These are phyloP conservation scores for Aspergillus incahuasiensis DNA, from an alignment of 495 filamentous ascomycete genomes.

Conservation along the genomic window DNA sequence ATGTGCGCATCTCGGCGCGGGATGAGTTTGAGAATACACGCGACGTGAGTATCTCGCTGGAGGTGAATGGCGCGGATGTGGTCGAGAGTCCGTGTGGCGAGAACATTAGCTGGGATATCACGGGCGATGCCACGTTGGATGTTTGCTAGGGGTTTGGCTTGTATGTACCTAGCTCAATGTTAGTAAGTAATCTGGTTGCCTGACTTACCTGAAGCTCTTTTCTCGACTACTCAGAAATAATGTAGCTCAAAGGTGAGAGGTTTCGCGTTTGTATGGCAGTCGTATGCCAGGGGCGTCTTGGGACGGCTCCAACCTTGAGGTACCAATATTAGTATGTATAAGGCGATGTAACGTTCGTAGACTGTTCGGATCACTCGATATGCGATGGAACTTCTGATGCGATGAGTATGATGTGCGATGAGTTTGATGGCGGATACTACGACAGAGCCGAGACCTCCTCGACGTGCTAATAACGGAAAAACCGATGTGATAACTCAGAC, in stretches of 20 bases:
- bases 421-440: not conserved
- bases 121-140: constrained; percentile 7
- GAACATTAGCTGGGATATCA: constrained; percentile 14
- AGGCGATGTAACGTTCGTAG: constrained; percentile 9
- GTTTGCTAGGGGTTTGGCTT: constrained; percentile 1
- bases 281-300: constrained; percentile 37
- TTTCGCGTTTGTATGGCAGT: constrained; percentile 16
- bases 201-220: no score
- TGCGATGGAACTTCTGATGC: no score
- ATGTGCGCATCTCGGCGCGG: constrained; percentile 7
- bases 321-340: constrained; percentile 22
- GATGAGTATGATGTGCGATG: not conserved
- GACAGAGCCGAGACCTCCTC: not conserved
- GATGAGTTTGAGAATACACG: constrained; percentile 10
- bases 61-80: constrained; percentile 11
- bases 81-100: constrained; percentile 13
- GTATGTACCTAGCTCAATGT: no score
- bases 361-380: no score
- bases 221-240: constrained; percentile 12
- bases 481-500: not conserved
- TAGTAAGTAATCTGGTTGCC: no score
- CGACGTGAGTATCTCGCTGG: constrained; percentile 9
- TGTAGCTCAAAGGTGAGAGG: constrained; percentile 24
- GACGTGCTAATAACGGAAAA: not conserved
- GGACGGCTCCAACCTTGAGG: constrained; percentile 20